Base-by-base conservation (phyloP, 1,284 basidiomycete species). In the Heterobasidion annosum region DNA sequence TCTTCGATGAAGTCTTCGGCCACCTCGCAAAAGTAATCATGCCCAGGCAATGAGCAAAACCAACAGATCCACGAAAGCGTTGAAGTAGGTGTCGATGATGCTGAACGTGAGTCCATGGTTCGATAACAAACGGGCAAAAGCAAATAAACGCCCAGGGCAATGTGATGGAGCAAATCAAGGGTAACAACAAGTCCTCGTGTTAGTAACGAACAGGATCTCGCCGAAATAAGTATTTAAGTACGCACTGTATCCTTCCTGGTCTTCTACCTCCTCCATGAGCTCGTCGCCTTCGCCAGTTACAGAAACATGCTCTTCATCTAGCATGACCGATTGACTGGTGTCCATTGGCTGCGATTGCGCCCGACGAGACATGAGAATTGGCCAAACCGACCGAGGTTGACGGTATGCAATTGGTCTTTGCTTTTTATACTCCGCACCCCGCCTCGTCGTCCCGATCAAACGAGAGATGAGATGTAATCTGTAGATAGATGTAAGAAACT, bases 1-100 rank as follows among this genome's bases (percentile, higher is more conserved):
- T 99, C 97, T 69, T 99, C 97, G 69, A 99, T 99, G 70, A 98
- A 99, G 66, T 99, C 96, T 67, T 99, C 95, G 54, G 90, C 85
- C 18, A 98, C 94, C 72, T 96, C 93, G 70, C 91, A 95, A 69
- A 98, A 99, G 74, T 98, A 99, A 73, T 99, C 97, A 71, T 99
- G 97, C 5, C 97, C 97, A 5, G 97, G 94, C 48, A 99, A 75
- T 18, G 94, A 94, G 67, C 95, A 98, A 76, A 98, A 99, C 97
- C 96, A 99, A 63, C 88, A 89, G 66, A 96, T 96, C 93, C 93
- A 97, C 57, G 97, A 99, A 59, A 94, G 72, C 40, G 87, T 90
- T 48, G 88, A 91, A 58, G 88, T 91, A 35, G 88, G 88, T 8
- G 88, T 90, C 25, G 88, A 91, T 51, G 88, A 91, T 55, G 88